Evolutionary conservation across 2,329 filamentous ascomycete species (phyloP), one percentile per base, ranked within the genome.

Genomic region (Colletotrichum lupini): DNA sequence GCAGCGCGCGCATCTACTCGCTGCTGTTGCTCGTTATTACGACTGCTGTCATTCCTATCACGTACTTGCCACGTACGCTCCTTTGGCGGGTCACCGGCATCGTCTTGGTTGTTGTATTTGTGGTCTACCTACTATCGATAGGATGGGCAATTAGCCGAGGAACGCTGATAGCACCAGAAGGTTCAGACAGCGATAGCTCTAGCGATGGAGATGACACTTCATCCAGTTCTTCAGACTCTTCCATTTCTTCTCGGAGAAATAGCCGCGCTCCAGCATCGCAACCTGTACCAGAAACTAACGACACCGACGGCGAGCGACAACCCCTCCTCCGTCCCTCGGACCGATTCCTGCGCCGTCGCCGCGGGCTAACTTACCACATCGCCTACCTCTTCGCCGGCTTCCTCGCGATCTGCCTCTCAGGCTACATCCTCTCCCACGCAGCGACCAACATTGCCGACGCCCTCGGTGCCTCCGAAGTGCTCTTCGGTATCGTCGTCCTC

Each of bases 351-450:
- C 67, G 67, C 6, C 59, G 59, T 0, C 32, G 64, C 3, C 65
- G 65, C 4, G 35, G 58, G 16, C 57, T 78, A 4, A 42, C 42
- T 42, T 76, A 77, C 42, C 74, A 79, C 74, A 57, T 75, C 5
- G 19, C 55, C 35, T 81, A 85, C 12, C 84, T 90, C 24, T 3
- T 85, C 14, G 22, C 86, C 26, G 86, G 86, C 12, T 81, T 89
- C 52, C 37, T 86, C 5, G 79, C 84, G 5, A 82, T 89, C 30
- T 85, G 82, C 5, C 75, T 89, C 5, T 83, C 86, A 5, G 85
- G 86, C 52, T 89, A 87, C 67, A 81, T 89, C 52, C 83, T 89
- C 37, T 84, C 87, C 85, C 85, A 85, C 70, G 82, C 83, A 22
- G 82, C 86, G n/a, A 80, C 78, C 4, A 80, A 82, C 7, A 82